These are phyloP conservation scores for Gaillardinia entomophila DNA, from an alignment of 805 yeast genomes.

Conservation along the genomic window DNA sequence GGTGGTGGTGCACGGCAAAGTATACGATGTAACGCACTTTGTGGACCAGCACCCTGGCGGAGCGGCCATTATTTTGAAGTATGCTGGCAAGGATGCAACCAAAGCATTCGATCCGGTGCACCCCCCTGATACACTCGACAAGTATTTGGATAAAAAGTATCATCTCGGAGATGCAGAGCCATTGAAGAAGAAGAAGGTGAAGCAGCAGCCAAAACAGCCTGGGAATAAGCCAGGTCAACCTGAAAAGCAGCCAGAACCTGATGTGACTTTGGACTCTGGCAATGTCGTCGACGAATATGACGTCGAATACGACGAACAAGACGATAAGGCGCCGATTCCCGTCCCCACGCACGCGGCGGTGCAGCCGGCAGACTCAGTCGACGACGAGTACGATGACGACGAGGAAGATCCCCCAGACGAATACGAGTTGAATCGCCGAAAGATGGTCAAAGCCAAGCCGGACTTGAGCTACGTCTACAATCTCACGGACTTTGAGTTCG, in stretches of 20 bases:
- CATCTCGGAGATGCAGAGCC: slow-evolving; percentile 31
- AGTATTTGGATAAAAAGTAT: slow-evolving; percentile 46
- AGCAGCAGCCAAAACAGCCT: not conserved
- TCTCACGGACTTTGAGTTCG: slow-evolving; percentile 77
- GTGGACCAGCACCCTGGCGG: slow-evolving; percentile 73
- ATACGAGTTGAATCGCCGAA: slow-evolving; percentile 19
- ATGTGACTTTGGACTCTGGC: not conserved
- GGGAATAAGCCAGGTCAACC: not conserved
- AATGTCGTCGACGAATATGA: slow-evolving; percentile 29
- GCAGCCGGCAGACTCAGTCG: slow-evolving; percentile 12
- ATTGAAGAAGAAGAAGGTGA: slow-evolving; percentile 1
- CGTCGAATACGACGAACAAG: slow-evolving; percentile 40
- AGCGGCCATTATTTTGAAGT: slow-evolving; percentile 46
- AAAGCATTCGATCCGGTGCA: slow-evolving; percentile 15
- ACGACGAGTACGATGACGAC: slow-evolving; percentile 30
- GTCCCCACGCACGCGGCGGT: not conserved
- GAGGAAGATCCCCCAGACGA: slow-evolving; percentile 31
- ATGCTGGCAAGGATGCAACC: slow-evolving; percentile 43
- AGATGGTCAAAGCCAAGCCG: slow-evolving; percentile 47
- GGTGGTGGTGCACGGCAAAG: slow-evolving; percentile 20
- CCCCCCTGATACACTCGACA: slow-evolving; percentile 43
- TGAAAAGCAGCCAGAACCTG: not conserved
- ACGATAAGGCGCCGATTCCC: slow-evolving; percentile 20
- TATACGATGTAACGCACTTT: slow-evolving; percentile 76
- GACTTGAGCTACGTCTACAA: slow-evolving; percentile 66